These are phyloP conservation scores for Coemansia sp. DNA, from an alignment of 192 early-diverging fungal genomes.

Conservation along the genomic window DNA sequence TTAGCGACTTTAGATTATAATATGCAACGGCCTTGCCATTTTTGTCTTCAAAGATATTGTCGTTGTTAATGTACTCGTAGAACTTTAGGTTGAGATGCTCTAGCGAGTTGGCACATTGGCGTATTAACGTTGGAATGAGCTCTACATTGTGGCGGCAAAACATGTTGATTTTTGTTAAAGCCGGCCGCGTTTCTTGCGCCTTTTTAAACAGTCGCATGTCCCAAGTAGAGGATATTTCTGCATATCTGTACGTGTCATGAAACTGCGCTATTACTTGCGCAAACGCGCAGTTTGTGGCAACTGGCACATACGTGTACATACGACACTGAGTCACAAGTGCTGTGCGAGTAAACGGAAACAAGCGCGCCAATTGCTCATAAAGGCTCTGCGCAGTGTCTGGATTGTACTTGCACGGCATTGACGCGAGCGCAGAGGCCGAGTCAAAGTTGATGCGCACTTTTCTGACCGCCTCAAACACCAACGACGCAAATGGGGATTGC, in stretches of 20 bases:
- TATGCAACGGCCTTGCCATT: background rate
- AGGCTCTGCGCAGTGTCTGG: background rate
- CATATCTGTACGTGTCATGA: background rate
- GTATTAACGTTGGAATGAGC: background rate
- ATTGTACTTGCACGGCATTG: background rate
- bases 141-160: background rate
- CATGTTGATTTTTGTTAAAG: background rate
- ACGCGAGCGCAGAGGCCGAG: background rate
- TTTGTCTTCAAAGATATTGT: background rate
- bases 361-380: background rate
- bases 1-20: background rate
- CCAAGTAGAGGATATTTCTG: background rate
- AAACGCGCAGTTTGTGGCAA: background rate
- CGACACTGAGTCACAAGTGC: background rate
- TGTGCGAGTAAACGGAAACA: background rate
- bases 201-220: background rate
- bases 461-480: constrained; percentile 2
- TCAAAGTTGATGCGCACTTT: background rate
- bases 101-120: background rate
- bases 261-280: background rate
- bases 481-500: background rate
- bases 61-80: background rate
- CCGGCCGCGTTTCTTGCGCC: background rate
- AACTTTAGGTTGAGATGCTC: background rate
- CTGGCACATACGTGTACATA: background rate